Percentiles rank a stretch among this genome's conserved stretches.
Conservation (phyloP, 208 protist species). For the Trypanosoma rangeli region DNA sequence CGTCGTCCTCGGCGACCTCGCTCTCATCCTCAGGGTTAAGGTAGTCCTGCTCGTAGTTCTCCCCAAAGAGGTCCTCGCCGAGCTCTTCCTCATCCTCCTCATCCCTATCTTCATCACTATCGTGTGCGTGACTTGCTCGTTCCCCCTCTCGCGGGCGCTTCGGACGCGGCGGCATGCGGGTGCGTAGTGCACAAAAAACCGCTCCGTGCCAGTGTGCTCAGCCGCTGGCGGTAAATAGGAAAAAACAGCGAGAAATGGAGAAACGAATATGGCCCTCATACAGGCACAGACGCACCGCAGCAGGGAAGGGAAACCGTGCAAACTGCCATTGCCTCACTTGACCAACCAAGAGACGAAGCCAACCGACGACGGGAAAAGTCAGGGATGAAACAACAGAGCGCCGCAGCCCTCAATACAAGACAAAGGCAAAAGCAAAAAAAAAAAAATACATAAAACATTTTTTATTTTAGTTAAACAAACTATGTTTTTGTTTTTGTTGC, state of each 20-base stretch:
- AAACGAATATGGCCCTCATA: not conserved
- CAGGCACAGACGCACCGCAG: too few species aligned
- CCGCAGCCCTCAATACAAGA: not conserved
- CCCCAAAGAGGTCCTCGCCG: constrained; percentile 87
- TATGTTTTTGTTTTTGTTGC: not conserved
- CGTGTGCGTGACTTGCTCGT: not conserved
- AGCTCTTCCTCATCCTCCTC: constrained; percentile 46
- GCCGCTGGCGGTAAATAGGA: not conserved
- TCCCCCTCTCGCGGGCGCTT: constrained; percentile 27
- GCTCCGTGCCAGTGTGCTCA: not conserved
- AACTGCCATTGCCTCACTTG: not conserved
- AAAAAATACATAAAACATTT: constrained; percentile 8
- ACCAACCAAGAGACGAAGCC: not conserved
- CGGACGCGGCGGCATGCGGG: constrained; percentile 22
- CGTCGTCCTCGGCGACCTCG: constrained; percentile 68
- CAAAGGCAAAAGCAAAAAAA: constrained; percentile 4
- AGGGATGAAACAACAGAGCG: constrained; percentile 18
- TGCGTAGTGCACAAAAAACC: constrained; percentile 1
- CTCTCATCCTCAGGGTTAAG: constrained; percentile 79
- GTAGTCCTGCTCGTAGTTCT: constrained; percentile 90
- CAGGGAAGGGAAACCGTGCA: too few species aligned
- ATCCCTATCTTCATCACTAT: constrained; percentile 11
- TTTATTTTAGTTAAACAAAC: not conserved
- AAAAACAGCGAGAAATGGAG: not conserved
- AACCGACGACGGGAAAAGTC: constrained; percentile 7